Conservation (phyloP, 2,329 filamentous ascomycete genomes). For the Onygena corvina region DNA sequence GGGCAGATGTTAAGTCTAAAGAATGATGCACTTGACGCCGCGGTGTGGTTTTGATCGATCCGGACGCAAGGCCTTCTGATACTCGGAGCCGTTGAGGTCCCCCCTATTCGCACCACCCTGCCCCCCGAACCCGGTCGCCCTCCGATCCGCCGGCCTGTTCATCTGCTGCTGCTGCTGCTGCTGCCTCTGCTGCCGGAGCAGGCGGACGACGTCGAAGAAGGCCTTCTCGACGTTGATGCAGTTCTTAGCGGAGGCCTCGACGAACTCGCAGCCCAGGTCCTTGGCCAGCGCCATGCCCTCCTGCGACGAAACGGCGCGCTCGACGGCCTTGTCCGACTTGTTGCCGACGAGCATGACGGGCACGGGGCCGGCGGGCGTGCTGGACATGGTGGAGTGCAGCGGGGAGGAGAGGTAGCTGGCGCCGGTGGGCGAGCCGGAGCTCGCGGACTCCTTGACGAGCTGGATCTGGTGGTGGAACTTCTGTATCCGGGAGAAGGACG, state of each 20-base stretch:
- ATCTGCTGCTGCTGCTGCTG: slow-evolving; percentile 25
- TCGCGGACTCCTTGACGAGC: slow-evolving; percentile 78
- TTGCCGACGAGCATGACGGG: slow-evolving; percentile 98
- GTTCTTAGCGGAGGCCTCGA: slow-evolving; percentile 93
- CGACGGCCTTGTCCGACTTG: slow-evolving; percentile 92
- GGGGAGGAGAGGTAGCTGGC: slow-evolving; percentile 41
- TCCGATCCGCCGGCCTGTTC: slow-evolving; percentile 27
- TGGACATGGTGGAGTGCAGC: slow-evolving; percentile 32
- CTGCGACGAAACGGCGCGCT: slow-evolving; percentile 91
- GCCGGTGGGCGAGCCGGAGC: slow-evolving; percentile 43
- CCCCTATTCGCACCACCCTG: slow-evolving; percentile 16
- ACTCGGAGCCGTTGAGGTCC: slow-evolving; percentile 25
- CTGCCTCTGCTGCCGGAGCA: slow-evolving; percentile 72
- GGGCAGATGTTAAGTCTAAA: slow-evolving; percentile 21
- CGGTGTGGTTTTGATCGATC: slow-evolving; percentile 29
- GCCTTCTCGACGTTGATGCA: slow-evolving; percentile 98
- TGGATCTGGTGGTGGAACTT: slow-evolving; percentile 95
- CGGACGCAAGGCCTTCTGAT: slow-evolving; percentile 29
- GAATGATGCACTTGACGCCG: slow-evolving; percentile 27
- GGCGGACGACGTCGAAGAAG: slow-evolving; percentile 92
- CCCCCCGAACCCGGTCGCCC: slow-evolving; percentile 25
- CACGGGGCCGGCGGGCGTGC: slow-evolving; percentile 49
- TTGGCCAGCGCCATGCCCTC: slow-evolving; percentile 86
- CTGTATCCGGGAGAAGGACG: slow-evolving; percentile 88
- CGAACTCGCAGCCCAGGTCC: slow-evolving; percentile 88